Conservation (phyloP, 1,139 yeast species). For the Nakaseomyces bracarensis region DNA sequence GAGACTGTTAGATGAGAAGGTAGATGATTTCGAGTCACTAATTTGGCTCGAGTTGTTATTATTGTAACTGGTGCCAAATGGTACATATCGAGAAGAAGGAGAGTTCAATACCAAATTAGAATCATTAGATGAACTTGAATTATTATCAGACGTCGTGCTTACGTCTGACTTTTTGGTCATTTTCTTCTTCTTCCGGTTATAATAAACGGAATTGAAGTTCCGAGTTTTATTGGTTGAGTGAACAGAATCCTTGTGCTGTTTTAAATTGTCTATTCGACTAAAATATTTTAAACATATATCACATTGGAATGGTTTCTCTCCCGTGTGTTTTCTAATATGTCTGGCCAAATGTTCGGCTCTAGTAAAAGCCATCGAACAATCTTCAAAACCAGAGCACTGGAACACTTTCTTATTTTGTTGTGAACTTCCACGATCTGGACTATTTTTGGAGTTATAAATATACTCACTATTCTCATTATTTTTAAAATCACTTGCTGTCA, state of each 20-base stretch:
- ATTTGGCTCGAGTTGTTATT: not conserved
- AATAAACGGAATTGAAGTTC: slow-evolving; percentile 2
- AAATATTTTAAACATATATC: slow-evolving; percentile 73
- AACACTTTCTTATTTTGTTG: slow-evolving; percentile 32
- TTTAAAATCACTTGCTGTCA: not conserved
- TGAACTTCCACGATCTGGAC: not conserved
- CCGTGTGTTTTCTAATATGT: slow-evolving; percentile 89
- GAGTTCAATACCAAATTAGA: not conserved
- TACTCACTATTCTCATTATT: slow-evolving; percentile 4
- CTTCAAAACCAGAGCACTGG: slow-evolving; percentile 81
- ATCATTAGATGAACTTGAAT: too few relatives aligned
- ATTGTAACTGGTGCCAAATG: not conserved
- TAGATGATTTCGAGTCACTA: not conserved
- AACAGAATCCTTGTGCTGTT: slow-evolving; percentile 90
- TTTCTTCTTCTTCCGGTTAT: slow-evolving; percentile 2
- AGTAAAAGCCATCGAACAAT: slow-evolving; percentile 82
- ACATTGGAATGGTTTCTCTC: slow-evolving; percentile 90
- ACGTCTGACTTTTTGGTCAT: not conserved
- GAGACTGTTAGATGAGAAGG: not conserved
- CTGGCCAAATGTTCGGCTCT: slow-evolving; percentile 86
- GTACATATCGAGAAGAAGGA: not conserved
- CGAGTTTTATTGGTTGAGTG: slow-evolving; percentile 42
- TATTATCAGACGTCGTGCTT: too few relatives aligned
- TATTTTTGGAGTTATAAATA: not conserved
- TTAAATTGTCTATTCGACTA: slow-evolving; percentile 74